Base-by-base conservation (phyloP, 208 protist genomes). In the Strigomonas culicis region DNA sequence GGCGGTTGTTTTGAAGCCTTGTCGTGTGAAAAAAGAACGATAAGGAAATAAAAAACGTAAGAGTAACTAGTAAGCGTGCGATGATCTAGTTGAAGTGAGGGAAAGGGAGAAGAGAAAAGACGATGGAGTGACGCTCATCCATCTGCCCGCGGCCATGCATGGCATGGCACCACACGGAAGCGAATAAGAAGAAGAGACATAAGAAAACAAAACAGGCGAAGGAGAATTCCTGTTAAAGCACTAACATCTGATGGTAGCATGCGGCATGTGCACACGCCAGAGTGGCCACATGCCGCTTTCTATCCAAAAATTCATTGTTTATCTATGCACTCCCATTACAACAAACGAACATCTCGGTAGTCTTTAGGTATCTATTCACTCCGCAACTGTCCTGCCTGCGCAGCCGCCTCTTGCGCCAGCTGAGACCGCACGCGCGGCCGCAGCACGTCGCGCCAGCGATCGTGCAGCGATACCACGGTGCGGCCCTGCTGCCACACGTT, bases 371-470 rank as follows among this genome's bases (percentile, higher is more conserved):
- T n/a, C n/a, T n/a, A n/a, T n/a, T n/a, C n/a, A n/a, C n/a, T n/a
- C n/a, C n/a, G n/a, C n/a, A n/a, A n/a, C n/a, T n/a, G n/a, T n/a
- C n/a, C n/a, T n/a, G 22, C 44, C 13, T 2, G 3, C 30, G 59
- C 53, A 70, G 41, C 22, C 30, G 44, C 59, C n/a, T 71, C 62
- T 3, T 75, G 27, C 71, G 84, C 55, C 30, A 68, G 74, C 21
- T 69, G 67, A 1, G 74, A 69, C 10, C 77, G 76, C 60, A 93
- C 52, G 13, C 17, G 4, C 24, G 30, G 7, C 31, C 34, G 25
- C 8, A 60, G 65, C 21, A 76, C 77, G 44, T 77, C 89, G 8
- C 89, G 80, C 89, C 89, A 95, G 71, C 93, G 89, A 63, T 95
- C 86, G 61, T 84, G 90, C 60, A 95, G 65, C 61, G 88, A 72